Base-by-base conservation (phyloP, 2,329 filamentous ascomycete genomes). In the Diaporthe longicolla region DNA sequence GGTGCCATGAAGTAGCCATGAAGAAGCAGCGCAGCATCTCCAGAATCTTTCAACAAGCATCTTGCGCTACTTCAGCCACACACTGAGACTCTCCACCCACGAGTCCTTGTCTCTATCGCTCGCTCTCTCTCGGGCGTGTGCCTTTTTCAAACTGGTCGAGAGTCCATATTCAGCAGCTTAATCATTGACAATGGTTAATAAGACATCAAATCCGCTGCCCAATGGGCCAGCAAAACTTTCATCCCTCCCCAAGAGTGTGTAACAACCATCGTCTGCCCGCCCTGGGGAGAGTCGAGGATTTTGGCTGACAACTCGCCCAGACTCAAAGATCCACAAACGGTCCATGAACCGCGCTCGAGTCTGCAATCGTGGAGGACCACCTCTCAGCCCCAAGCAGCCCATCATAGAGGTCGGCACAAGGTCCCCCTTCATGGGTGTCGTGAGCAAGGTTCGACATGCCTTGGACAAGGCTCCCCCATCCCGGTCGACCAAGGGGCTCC, bases 351-450 rank as follows among this genome's bases (percentile, higher is more conserved):
- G 84, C 75, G 15, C 83, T 85, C n/a, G 79, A 82, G 19, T 85
- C 45, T 15, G 69, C 21, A 66, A 72, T 29, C 61, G 63, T 5
- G 71, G 65, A n/a, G 26, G 48, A 9, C n/a, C 68, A 9, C 59
- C 45, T 68, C 71, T 68, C 65, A 69, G 61, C 61, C 54, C 69
- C 43, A 71, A 79, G 78, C 48, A 78, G 57, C 77, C 77, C 71
- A 80, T 89, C 75, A 86, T 95, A 81, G 94, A 94, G 84, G 86
- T 95, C 73, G 91, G 90, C 50, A 83, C 89, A 54, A 85, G 85
- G 50, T 91, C 92, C 0, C 91, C 92, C 9, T 93, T 94, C 84
- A 89, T 94, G 82, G 89, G 92, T 15, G 86, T 90, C 6, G 87
- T 94, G 17, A 91, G 90, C 78, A 91, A 93, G 68, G 88, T 92